A percentile compares a stretch with the other conserved stretches of the same genome.
phyloP scores from a whole-genome alignment of 2,329 filamentous ascomycete species.

The Fusarium sp. region DNA sequence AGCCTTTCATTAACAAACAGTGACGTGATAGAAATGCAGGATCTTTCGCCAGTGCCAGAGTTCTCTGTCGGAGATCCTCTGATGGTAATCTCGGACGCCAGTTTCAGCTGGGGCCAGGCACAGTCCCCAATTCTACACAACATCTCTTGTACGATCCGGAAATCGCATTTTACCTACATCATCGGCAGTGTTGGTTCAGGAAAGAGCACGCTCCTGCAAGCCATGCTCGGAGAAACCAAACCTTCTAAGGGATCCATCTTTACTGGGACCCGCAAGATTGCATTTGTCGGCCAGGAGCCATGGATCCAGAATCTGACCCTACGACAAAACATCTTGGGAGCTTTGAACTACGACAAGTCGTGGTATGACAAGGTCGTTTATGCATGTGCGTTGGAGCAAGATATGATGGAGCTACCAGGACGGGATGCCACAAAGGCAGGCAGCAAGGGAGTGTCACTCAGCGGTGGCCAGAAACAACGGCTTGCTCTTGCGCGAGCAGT shows the following conservation, averaged over 20 bases:
- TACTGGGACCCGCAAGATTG: constrained; percentile 3
- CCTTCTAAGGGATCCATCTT: constrained; percentile 13
- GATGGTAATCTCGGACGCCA: constrained; percentile 8
- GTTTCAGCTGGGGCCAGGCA: constrained; percentile 2
- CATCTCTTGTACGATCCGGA: constrained; percentile 7
- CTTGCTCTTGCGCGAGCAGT: constrained; percentile 43
- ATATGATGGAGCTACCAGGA: constrained; percentile 2
- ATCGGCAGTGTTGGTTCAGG: constrained; percentile 16
- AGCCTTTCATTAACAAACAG: not conserved
- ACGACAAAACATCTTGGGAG: constrained; percentile 13
- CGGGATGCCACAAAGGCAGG: constrained; percentile 41
- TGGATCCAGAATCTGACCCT: constrained; percentile 21
- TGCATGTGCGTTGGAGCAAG: constrained; percentile 12
- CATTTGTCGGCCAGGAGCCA: constrained; percentile 15
- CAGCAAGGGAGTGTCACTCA: constrained; percentile 49
- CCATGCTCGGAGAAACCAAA: constrained; percentile 12
- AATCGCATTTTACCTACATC: constrained; percentile 14
- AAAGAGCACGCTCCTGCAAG: constrained; percentile 15
- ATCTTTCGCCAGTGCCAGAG: not conserved
- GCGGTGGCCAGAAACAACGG: constrained; percentile 50
- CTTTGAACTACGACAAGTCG: constrained; percentile 3
- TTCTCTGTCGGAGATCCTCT: constrained; percentile 1
- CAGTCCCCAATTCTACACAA: not conserved
- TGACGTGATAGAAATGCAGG: not conserved
- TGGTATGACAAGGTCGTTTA: constrained; percentile 13